Evolutionary conservation across 148 eudicot genomes (phyloP).

Genomic region (Bassia scoparia): DNA sequence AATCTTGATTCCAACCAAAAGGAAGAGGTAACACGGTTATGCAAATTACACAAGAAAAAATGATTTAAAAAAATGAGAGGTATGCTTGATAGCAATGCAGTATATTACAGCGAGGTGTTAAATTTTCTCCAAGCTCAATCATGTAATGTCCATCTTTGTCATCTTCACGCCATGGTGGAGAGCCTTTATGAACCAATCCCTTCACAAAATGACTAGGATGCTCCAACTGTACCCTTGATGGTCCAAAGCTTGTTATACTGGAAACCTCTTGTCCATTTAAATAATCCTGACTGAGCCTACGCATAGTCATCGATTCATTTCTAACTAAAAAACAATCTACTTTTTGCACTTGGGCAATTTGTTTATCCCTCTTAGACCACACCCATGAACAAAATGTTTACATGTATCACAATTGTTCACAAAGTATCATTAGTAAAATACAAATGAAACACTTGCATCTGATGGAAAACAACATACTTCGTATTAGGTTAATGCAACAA

Average conservation of each 20-base stretch:
- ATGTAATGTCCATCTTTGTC: constrained; percentile 99
- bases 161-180: constrained; percentile 97
- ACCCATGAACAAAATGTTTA: constrained; percentile 7
- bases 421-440: constrained; percentile 2
- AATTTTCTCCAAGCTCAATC: constrained; percentile 95
- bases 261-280: constrained; percentile 85
- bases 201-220: constrained; percentile 69
- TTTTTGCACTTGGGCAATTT: constrained; percentile 26
- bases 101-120: constrained; percentile 90
- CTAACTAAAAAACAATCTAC: constrained; percentile 40
- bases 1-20: constrained; percentile 61
- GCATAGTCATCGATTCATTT: constrained; percentile 72
- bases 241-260: constrained; percentile 75
- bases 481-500: background rate
- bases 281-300: constrained; percentile 96
- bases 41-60: constrained; percentile 17
- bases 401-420: background rate
- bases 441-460: background rate
- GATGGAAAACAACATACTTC: background rate
- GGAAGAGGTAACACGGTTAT: background rate
- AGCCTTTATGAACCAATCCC: constrained; percentile 82
- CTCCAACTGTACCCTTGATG: constrained; percentile 61
- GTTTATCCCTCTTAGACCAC: constrained; percentile 23
- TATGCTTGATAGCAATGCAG: constrained; percentile 30
- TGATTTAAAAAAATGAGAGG: constrained; percentile 30